phyloP scores from a whole-genome alignment of 768 basidiomycete species.

The Kwoniella bestiolae region DNA sequence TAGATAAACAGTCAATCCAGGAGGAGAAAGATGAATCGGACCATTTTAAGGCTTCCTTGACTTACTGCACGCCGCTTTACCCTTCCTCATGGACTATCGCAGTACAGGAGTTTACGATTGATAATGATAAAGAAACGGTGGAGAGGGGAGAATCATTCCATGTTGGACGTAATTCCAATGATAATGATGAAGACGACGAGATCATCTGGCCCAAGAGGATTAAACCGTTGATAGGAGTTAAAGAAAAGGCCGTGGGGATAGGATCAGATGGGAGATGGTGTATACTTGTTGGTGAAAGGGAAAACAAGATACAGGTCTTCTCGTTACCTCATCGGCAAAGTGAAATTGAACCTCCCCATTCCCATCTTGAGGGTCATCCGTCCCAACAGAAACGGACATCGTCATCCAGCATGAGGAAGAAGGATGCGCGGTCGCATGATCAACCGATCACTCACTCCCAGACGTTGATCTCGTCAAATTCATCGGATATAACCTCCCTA shows the following conservation, averaged over 20 bases:
- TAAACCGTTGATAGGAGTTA: constrained; percentile 48
- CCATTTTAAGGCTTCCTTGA: constrained; percentile 43
- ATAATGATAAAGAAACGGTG: constrained; percentile 17
- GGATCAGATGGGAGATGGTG: constrained; percentile 53
- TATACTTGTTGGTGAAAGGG: constrained; percentile 50
- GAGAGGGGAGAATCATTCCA: constrained; percentile 29
- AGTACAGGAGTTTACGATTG: constrained; percentile 51
- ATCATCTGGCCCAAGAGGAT: constrained; percentile 44
- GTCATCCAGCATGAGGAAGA: no score
- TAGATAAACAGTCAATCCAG: not conserved
- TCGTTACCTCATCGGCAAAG: constrained; percentile 40
- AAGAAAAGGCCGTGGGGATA: constrained; percentile 46
- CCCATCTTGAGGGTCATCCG: not conserved
- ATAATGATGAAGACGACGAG: constrained; percentile 19
- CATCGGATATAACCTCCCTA: constrained; percentile 48
- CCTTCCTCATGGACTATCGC: constrained; percentile 56
- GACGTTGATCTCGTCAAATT: constrained; percentile 49
- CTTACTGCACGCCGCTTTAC: constrained; percentile 55
- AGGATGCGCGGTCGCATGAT: not conserved
- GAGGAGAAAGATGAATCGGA: constrained; percentile 5
- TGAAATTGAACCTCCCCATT: not conserved
- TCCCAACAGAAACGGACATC: no score
- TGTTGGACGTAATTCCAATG: constrained; percentile 17
- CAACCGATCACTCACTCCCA: constrained; percentile 47
- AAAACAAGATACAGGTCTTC: constrained; percentile 56